A percentile compares a stretch with the other conserved stretches of the same genome.
Evolutionary conservation across 2,329 filamentous ascomycete genomes (phyloP).

Genomic region (Emydomyces testavorans): DNA sequence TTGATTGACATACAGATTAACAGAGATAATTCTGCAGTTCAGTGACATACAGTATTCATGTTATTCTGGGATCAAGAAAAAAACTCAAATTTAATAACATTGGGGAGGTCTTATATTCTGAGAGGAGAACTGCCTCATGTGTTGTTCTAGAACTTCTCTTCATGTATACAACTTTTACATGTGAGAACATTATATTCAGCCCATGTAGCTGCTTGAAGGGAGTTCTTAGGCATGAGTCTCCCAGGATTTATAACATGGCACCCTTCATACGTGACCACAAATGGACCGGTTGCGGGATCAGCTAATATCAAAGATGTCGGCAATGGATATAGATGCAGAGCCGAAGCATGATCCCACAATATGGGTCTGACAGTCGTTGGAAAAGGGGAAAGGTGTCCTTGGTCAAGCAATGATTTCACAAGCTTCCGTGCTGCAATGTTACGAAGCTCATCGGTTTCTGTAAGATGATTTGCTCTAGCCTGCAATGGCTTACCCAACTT

Average conservation of each 20-base stretch:
- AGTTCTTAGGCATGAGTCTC: slow-evolving; percentile 56
- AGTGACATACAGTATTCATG: too few species aligned
- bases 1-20: too few species aligned
- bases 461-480: not conserved
- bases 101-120: too few species aligned
- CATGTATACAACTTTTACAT: slow-evolving; percentile 17
- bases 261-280: slow-evolving; percentile 83
- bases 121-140: too few species aligned
- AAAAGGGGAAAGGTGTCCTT: slow-evolving; percentile 81
- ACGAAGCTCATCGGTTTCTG: not conserved
- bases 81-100: too few species aligned
- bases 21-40: too few species aligned
- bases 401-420: slow-evolving; percentile 83
- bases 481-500: too few species aligned
- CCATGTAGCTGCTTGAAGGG: slow-evolving; percentile 64
- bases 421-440: slow-evolving; percentile 55
- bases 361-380: slow-evolving; percentile 66
- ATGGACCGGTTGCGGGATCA: slow-evolving; percentile 69
- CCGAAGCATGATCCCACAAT: slow-evolving; percentile 73
- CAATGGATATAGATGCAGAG: slow-evolving; percentile 74
- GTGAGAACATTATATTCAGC: slow-evolving; percentile 68
- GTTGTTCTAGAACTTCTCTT: slow-evolving; percentile 1
- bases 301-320: slow-evolving; percentile 74
- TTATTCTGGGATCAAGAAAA: too few species aligned
- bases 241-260: slow-evolving; percentile 95